A percentile compares a stretch with the other conserved stretches of the same genome.
Conservation (phyloP, 768 basidiomycete genomes). For the Exidia glandulosa region DNA sequence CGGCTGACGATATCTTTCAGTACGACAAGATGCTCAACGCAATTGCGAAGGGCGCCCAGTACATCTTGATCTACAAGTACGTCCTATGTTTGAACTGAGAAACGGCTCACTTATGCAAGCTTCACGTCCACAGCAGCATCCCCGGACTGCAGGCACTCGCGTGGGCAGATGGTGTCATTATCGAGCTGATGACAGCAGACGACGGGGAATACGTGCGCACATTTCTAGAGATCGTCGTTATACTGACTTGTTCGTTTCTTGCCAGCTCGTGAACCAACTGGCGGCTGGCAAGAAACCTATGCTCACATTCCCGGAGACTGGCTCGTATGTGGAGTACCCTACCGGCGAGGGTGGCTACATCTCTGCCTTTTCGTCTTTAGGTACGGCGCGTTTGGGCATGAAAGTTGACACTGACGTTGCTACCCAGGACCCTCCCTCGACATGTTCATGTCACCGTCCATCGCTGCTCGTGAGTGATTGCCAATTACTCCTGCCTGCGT, state of each 20-base stretch:
- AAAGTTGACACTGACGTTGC: background rate
- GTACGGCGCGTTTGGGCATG: too few species aligned
- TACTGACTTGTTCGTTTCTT: conserved; percentile 1
- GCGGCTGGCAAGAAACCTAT: conserved; percentile 31
- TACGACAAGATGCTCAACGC: background rate
- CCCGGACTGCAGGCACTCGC: background rate
- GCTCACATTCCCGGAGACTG: conserved; percentile 37
- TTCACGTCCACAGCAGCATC: too few species aligned
- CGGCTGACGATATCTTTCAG: too few species aligned
- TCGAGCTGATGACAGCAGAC: conserved; percentile 39
- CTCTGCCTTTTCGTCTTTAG: conserved; percentile 45
- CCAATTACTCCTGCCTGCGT: background rate
- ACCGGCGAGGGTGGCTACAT: conserved; percentile 46
- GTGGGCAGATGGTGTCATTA: conserved; percentile 33
- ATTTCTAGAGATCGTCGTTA: background rate
- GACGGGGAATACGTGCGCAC: conserved; percentile 43
- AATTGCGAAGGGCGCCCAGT: background rate
- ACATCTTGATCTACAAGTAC: background rate
- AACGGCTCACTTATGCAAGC: too few species aligned
- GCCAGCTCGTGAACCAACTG: conserved; percentile 40
- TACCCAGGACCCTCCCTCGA: conserved; percentile 38
- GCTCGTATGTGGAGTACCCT: conserved; percentile 31
- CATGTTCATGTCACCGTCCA: conserved; percentile 25
- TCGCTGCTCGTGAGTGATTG: background rate
- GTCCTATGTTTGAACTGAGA: too few species aligned